phyloP scores from a whole-genome alignment of 495 filamentous ascomycete species.

The Astrothelium subdiscretum region DNA sequence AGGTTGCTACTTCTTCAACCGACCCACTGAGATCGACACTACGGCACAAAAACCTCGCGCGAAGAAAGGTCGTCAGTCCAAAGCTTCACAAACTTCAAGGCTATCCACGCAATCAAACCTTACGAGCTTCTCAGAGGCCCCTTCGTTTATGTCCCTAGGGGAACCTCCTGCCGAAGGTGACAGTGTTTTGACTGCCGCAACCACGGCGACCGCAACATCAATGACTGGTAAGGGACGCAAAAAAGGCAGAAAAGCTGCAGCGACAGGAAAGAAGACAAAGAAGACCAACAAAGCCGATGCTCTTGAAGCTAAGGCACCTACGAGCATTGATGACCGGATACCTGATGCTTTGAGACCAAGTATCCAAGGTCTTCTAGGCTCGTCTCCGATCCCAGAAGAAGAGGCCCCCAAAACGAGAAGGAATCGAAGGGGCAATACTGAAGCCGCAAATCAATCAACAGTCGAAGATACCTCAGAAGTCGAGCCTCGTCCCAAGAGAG shows the following conservation, averaged over 20 bases:
- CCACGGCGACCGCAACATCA: conserved; percentile 43
- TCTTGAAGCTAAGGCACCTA: conserved; percentile 9
- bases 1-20: conserved; percentile 67
- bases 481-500: neutral
- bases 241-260: conserved; percentile 8
- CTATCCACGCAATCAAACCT: conserved; percentile 57
- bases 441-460: neutral
- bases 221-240: conserved; percentile 36
- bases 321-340: neutral
- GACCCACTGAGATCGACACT: neutral
- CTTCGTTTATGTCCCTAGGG: conserved; percentile 32
- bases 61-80: conserved; percentile 48
- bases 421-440: neutral
- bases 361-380: neutral
- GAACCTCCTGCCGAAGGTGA: conserved; percentile 46
- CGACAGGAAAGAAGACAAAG: conserved; percentile 29
- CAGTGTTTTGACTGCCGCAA: conserved; percentile 50
- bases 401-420: neutral
- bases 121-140: conserved; percentile 41
- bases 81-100: no score
- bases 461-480: neutral
- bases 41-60: conserved; percentile 10
- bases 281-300: conserved; percentile 43
- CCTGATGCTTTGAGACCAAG: neutral
- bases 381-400: neutral